Percentiles rank a stretch among this genome's conserved stretches.
Conservation (phyloP, 1,139 yeast genomes). For the Yueomyces sp. region DNA sequence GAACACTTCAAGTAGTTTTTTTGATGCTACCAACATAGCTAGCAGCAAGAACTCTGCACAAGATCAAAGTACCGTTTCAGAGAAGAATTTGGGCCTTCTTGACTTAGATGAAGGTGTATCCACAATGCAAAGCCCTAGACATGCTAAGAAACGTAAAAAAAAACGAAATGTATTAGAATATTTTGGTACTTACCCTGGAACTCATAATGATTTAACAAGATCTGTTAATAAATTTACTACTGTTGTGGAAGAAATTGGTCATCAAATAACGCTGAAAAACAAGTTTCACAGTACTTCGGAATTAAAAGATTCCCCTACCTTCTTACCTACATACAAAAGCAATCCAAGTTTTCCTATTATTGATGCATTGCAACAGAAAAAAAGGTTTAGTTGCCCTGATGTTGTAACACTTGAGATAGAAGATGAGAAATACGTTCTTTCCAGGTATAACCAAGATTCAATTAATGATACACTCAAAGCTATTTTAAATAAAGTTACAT, state of each 20-base stretch:
- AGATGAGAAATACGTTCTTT: conserved; percentile 9
- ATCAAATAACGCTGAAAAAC: neutral
- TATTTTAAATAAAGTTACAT: conserved; percentile 13
- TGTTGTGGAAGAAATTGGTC: conserved; percentile 15
- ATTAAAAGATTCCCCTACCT: too few species aligned
- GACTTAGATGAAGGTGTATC: too few species aligned
- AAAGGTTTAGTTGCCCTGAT: conserved; percentile 8
- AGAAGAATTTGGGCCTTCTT: too few species aligned
- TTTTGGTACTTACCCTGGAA: conserved; percentile 3
- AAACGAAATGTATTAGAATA: neutral
- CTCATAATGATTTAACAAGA: conserved; percentile 4
- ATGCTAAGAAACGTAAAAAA: neutral
- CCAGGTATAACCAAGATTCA: conserved; percentile 10
- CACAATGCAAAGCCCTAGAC: too few species aligned
- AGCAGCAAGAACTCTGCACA: too few species aligned
- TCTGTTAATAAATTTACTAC: conserved; percentile 13
- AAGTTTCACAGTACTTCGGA: too few species aligned
- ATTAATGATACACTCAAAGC: conserved; percentile 4
- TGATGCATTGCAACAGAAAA: neutral
- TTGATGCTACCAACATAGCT: too few species aligned
- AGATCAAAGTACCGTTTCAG: too few species aligned
- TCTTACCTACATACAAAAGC: too few species aligned
- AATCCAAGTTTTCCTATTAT: neutral
- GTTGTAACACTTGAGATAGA: conserved; percentile 8
- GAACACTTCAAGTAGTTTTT: too few species aligned